These are phyloP conservation scores for Stentor coeruleus DNA, from an alignment of 73 alveolate genomes.

Conservation along the genomic window DNA sequence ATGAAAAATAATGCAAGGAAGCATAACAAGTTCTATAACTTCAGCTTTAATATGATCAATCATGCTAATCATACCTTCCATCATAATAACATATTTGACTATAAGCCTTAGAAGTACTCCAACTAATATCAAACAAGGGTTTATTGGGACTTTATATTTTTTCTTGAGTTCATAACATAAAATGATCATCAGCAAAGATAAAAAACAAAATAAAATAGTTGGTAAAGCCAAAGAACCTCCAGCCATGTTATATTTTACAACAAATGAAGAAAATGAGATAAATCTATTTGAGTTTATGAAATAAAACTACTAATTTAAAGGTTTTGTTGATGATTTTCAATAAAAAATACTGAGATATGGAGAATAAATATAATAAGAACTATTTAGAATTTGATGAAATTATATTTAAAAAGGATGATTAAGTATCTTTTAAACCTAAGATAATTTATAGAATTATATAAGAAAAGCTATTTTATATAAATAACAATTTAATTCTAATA, in stretches of 20 bases:
- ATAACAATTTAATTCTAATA: no score
- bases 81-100: neutral
- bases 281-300: no score
- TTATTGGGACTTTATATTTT: neutral
- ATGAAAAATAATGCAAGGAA: constrained; percentile 26
- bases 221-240: neutral
- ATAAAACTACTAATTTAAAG: no score
- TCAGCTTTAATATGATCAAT: neutral
- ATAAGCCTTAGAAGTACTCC: neutral
- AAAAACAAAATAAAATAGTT: neutral
- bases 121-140: constrained; percentile 2
- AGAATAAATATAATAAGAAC: no score
- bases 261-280: no score
- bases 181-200: neutral
- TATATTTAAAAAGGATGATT: no score
- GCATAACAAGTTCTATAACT: neutral
- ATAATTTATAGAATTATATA: no score
- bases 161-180: neutral
- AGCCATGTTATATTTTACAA: neutral
- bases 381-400: no score
- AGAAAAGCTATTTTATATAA: no score
- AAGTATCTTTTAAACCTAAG: no score
- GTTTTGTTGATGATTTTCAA: no score
- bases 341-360: no score
- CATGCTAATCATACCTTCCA: neutral